These are phyloP conservation scores for Psidium friedrichsthalianum DNA, from an alignment of 345 rosid species.

Conservation along the genomic window DNA sequence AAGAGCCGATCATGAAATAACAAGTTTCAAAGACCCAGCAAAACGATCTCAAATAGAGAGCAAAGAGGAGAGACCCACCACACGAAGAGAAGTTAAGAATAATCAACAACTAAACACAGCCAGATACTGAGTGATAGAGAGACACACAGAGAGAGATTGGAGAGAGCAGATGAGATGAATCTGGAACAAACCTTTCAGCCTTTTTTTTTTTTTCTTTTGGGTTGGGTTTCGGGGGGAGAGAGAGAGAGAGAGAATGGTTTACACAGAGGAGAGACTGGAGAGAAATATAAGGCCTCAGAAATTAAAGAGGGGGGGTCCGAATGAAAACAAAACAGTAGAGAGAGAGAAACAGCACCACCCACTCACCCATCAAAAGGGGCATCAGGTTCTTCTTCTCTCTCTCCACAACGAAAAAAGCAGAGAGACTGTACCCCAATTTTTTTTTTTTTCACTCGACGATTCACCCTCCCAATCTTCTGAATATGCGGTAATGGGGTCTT, in stretches of 20 bases:
- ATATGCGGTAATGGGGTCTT: slow-evolving; percentile 16
- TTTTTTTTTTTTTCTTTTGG: not conserved
- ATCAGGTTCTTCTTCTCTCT: slow-evolving; percentile 31
- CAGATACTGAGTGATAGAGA: not conserved
- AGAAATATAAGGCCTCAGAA: not conserved
- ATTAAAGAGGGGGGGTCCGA: not conserved
- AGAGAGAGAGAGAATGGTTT: not conserved
- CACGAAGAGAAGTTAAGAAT: not conserved
- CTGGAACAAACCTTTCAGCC: not conserved
- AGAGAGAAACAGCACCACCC: slow-evolving; percentile 41
- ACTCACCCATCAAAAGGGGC: slow-evolving; percentile 55
- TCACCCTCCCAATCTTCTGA: slow-evolving; percentile 3
- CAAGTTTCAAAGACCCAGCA: not conserved
- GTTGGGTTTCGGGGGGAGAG: not conserved
- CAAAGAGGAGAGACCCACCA: not conserved
- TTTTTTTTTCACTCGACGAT: slow-evolving; percentile 2
- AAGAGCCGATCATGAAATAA: not conserved
- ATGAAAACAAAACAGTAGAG: not conserved
- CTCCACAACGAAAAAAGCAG: slow-evolving; percentile 16
- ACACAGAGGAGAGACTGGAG: not conserved
- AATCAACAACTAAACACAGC: not conserved
- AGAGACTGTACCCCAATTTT: slow-evolving; percentile 1
- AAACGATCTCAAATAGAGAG: not conserved
- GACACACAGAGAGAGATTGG: not conserved
- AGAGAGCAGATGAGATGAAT: not conserved